Evolutionary conservation across 108 stramenopile species (phyloP).

Genomic region (Stephanodiscus minutulus): DNA sequence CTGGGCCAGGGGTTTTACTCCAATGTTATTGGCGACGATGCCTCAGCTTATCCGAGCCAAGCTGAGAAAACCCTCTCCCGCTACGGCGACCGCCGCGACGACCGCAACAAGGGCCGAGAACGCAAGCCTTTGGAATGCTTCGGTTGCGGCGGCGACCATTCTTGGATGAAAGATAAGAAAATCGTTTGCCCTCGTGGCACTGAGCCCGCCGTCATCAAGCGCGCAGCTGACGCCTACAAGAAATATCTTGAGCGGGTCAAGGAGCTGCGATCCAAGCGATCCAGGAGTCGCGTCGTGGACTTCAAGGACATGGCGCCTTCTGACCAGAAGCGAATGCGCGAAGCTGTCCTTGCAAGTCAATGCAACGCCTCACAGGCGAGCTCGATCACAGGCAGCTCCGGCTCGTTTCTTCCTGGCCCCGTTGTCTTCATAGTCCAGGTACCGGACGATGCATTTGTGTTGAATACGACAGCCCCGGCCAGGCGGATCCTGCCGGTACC

Average conservation of each 20-base stretch:
- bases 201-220: no score
- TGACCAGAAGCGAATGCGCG: not conserved
- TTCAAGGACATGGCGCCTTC: not conserved
- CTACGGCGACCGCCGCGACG: not conserved
- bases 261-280: not conserved
- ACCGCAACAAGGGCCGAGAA: no score
- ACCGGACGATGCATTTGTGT: no score
- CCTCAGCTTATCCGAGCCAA: not conserved
- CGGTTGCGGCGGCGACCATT: not conserved
- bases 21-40: not conserved
- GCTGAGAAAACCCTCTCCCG: not conserved
- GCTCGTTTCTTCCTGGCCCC: not conserved
- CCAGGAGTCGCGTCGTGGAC: not conserved
- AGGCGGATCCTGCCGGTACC: not conserved
- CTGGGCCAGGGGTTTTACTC: no score
- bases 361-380: no score
- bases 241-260: not conserved
- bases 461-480: not conserved
- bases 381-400: no score
- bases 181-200: no score
- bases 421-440: not conserved
- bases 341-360: no score
- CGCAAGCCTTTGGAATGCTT: not conserved
- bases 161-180: not conserved
- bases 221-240: no score